A percentile compares a stretch with the other conserved stretches of the same genome.
These are phyloP conservation scores for Lizonia empirigonia DNA, from an alignment of 2,329 filamentous ascomycete genomes.

Conservation along the genomic window DNA sequence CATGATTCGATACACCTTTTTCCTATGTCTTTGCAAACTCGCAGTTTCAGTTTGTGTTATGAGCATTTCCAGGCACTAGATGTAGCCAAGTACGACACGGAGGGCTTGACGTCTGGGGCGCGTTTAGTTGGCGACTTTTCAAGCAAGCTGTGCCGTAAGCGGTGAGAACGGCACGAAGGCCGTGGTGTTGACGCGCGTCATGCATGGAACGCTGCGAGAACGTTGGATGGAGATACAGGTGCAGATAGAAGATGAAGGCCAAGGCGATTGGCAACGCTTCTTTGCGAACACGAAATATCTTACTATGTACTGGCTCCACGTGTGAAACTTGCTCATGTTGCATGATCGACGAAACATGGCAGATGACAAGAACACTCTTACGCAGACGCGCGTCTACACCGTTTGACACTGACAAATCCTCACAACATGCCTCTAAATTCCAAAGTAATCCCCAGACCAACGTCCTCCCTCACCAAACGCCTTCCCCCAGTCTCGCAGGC, in stretches of 20 bases:
- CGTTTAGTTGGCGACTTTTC: constrained; percentile 11
- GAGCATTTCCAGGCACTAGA: constrained; percentile 26
- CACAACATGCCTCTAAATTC: neutral
- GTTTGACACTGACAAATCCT: constrained; percentile 7
- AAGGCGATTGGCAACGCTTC: constrained; percentile 19
- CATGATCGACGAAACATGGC: constrained; percentile 14
- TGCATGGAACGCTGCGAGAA: constrained; percentile 14
- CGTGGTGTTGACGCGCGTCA: constrained; percentile 33
- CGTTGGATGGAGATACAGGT: constrained; percentile 1
- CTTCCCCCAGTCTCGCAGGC: neutral
- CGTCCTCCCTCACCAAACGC: neutral
- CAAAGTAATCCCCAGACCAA: neutral
- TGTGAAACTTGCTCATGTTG: constrained; percentile 9
- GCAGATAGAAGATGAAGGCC: constrained; percentile 25
- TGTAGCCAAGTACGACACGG: constrained; percentile 23
- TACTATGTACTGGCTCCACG: too few species aligned
- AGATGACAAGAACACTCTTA: constrained; percentile 1
- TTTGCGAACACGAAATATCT: constrained; percentile 4
- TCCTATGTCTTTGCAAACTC: constrained; percentile 33
- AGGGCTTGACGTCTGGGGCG: constrained; percentile 20
- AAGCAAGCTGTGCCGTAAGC: constrained; percentile 25
- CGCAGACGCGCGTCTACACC: constrained; percentile 13
- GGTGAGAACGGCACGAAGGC: constrained; percentile 20
- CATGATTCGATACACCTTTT: constrained; percentile 31
- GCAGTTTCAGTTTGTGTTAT: constrained; percentile 32